Conservation (phyloP, 2,329 filamentous ascomycete species). For the Fusarium equiseti region DNA sequence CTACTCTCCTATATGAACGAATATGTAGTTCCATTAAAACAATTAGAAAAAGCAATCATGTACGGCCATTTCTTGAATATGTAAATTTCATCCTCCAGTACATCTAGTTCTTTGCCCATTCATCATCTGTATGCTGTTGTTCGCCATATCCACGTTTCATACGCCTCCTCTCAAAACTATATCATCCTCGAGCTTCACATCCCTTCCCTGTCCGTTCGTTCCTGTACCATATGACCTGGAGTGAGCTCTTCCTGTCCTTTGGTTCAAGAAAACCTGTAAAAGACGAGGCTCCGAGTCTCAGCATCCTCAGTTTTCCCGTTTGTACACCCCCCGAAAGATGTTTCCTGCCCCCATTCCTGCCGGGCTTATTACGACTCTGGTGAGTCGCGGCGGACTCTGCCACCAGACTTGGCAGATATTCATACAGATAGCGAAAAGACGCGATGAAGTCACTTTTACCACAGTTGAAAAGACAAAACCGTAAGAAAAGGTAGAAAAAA, state of each 20-base stretch:
- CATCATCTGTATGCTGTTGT: constrained; percentile 46
- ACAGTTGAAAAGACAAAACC: constrained; percentile 29
- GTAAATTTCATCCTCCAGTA: constrained; percentile 9
- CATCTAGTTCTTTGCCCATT: constrained; percentile 43
- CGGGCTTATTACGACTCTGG: constrained; percentile 23
- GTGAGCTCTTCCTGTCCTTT: constrained; percentile 29
- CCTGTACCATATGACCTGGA: constrained; percentile 20
- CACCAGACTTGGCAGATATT: constrained; percentile 44
- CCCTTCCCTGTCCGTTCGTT: constrained; percentile 26
- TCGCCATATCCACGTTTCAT: constrained; percentile 39
- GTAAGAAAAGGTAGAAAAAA: constrained; percentile 22
- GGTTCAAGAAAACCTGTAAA: constrained; percentile 7
- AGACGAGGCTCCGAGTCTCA: constrained; percentile 17
- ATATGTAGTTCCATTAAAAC: neutral
- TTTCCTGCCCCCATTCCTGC: constrained; percentile 30
- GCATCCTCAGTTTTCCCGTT: constrained; percentile 35
- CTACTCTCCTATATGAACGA: neutral
- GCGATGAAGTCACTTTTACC: constrained; percentile 46
- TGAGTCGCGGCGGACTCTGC: constrained; percentile 33
- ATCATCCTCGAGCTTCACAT: constrained; percentile 38
- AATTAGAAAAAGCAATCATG: neutral
- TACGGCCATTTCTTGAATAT: constrained; percentile 1
- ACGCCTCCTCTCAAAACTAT: constrained; percentile 38
- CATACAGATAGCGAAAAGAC: constrained; percentile 46
- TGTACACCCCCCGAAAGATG: constrained; percentile 40